Percentiles rank a stretch among this genome's conserved stretches.
Evolutionary conservation across 805 yeast genomes (phyloP).

Genomic region (Candida qinlingensis): DNA sequence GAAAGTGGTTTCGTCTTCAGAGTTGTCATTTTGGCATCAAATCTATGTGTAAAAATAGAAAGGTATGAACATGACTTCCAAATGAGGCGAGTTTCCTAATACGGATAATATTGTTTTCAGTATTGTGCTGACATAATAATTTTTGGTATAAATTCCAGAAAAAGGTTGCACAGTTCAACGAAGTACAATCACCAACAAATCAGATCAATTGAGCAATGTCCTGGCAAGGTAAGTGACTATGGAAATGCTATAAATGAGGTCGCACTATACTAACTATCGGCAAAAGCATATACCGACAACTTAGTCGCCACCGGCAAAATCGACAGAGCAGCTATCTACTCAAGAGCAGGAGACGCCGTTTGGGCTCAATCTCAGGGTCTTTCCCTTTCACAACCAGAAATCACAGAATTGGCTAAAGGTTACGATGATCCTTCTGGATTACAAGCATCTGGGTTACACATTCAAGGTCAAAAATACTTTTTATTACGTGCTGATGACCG

Average conservation of each 20-base stretch:
- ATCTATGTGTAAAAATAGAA: no score
- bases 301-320: conserved; percentile 80
- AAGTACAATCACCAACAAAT: background rate
- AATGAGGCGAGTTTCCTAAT: no score
- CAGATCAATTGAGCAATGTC: conserved; percentile 30
- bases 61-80: background rate
- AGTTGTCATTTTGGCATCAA: no score
- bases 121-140: no score
- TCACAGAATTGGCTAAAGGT: conserved; percentile 68
- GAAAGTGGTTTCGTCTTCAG: conserved; percentile 12
- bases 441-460: conserved; percentile 82
- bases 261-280: background rate
- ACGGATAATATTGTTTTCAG: no score
- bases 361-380: conserved; percentile 86
- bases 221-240: conserved; percentile 39
- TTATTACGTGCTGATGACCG: conserved; percentile 85
- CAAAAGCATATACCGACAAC: conserved; percentile 88
- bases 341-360: conserved; percentile 88
- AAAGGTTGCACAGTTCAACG: background rate
- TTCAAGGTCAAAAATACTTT: conserved; percentile 83
- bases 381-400: conserved; percentile 61
- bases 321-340: conserved; percentile 89
- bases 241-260: no score
- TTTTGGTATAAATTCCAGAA: no score
- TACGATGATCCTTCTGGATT: conserved; percentile 73